Evolutionary conservation across 768 basidiomycete species (phyloP), one percentile per base, ranked within the genome.

Genomic region (Suillus alpinus): DNA sequence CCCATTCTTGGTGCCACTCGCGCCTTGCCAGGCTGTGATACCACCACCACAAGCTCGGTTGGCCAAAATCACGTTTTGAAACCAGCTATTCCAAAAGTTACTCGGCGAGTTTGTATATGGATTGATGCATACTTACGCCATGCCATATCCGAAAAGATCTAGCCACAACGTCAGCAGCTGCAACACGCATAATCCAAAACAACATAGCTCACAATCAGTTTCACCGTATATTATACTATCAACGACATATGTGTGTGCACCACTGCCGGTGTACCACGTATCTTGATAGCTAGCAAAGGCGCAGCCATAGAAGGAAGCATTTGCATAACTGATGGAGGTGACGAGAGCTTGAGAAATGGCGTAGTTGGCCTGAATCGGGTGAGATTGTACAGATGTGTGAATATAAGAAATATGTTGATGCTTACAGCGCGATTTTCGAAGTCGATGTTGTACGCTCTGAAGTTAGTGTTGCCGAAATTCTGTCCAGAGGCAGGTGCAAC

Each of bases 31-130:
- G 0, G 87, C 87, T 10, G 81, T 81, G 16, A 88, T 77, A 0
- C 85, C 86, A 2, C 87, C 88, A 0, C 86, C 87, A 59, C 85
- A 87, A 0, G 77, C 86, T 20, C 87, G 80, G 58, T 83, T 86
- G 3, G 87, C 86, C 2, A 89, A 74, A 20, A 79, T 80, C 14
- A 81, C 72, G 20, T 80, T 81, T 64, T 87, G 80, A 65, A 88
- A 87, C 82, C 82, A 87, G 3, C 86, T 86, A 2, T 32, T 55
- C 26, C 6, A 18, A 37, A 29, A 18, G 10, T 55, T 39, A 39
- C 16, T 16, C 37, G 5, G 14, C 1, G 9, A 3, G 2, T 18
- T 6, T 39, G 20, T 18, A 36, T 14, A n/a, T 40, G 7, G 39
- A 43, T 59, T 12, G 52, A 43, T 8, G 23, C 23, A 34, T 2